Percentiles rank a stretch among this genome's conserved stretches.
Conservation (phyloP, 305 asterid genomes). For the Fraxinus floribunda region DNA sequence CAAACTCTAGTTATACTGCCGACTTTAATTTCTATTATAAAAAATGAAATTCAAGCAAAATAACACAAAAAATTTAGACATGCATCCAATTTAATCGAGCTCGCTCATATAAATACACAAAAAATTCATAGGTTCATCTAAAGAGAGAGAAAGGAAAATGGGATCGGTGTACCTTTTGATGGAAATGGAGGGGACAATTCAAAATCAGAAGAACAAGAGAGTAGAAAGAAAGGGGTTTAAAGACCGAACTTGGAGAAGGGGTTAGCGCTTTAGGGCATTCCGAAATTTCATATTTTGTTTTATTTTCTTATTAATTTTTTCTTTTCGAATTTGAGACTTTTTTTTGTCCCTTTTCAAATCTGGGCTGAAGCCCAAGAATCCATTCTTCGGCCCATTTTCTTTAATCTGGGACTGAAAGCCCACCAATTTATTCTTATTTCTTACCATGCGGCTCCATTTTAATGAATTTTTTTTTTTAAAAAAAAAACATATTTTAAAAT, state of each 20-base stretch:
- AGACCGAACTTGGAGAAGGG: slow-evolving; percentile 40
- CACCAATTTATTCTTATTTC: too few species aligned
- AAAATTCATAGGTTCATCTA: background rate
- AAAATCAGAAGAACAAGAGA: slow-evolving; percentile 11
- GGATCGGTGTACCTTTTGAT: slow-evolving; percentile 28
- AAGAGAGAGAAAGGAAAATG: background rate
- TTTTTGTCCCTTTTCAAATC: too few species aligned
- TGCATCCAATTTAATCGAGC: background rate
- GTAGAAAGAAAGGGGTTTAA: slow-evolving; percentile 22
- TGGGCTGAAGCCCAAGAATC: too few species aligned
- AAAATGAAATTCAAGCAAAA: background rate
- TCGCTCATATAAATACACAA: background rate
- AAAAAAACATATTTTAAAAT: too few species aligned
- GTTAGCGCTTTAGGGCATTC: slow-evolving; percentile 21
- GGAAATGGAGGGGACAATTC: background rate
- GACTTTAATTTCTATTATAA: background rate
- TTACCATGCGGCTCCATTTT: too few species aligned
- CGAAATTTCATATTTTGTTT: background rate
- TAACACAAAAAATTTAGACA: background rate
- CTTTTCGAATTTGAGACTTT: too few species aligned
- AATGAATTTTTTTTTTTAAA: too few species aligned
- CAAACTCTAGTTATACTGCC: background rate
- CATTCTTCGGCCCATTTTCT: too few species aligned
- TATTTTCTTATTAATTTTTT: background rate
- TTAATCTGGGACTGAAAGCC: too few species aligned